Percentiles rank a stretch among this genome's conserved stretches.
These are phyloP conservation scores for Trichophaea hybrida DNA, from an alignment of 2,329 filamentous ascomycete species.

Conservation along the genomic window DNA sequence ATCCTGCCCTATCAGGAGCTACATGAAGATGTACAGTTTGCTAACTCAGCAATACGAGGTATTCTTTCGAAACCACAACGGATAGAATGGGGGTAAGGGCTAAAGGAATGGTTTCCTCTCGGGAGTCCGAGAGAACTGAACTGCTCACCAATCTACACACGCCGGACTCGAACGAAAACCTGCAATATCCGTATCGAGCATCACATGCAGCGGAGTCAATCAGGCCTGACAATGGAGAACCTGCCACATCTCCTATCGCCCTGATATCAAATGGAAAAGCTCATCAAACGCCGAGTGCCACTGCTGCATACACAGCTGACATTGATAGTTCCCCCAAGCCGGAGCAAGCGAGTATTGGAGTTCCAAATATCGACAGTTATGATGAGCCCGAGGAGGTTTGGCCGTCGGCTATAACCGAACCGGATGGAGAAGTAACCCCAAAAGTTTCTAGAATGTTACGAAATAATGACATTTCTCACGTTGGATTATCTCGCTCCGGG, in stretches of 20 bases:
- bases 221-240: background rate
- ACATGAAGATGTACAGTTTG: background rate
- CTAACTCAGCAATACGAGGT: background rate
- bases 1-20: background rate
- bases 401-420: background rate
- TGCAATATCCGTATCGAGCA: background rate
- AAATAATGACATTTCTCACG: background rate
- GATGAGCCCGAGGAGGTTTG: background rate
- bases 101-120: background rate
- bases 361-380: background rate
- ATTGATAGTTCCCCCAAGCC: background rate
- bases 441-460: background rate
- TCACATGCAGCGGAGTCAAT: no score
- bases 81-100: background rate
- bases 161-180: background rate
- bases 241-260: no score
- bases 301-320: background rate
- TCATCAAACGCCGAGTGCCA: background rate
- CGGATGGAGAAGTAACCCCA: background rate
- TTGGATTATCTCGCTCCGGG: background rate
- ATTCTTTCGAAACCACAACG: constrained; percentile 4
- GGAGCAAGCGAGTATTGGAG: background rate
- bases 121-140: background rate
- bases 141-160: background rate
- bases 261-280: no score